phyloP scores from a whole-genome alignment of 352 stramenopile genomes.

The Globisporangium acanthophoron region DNA sequence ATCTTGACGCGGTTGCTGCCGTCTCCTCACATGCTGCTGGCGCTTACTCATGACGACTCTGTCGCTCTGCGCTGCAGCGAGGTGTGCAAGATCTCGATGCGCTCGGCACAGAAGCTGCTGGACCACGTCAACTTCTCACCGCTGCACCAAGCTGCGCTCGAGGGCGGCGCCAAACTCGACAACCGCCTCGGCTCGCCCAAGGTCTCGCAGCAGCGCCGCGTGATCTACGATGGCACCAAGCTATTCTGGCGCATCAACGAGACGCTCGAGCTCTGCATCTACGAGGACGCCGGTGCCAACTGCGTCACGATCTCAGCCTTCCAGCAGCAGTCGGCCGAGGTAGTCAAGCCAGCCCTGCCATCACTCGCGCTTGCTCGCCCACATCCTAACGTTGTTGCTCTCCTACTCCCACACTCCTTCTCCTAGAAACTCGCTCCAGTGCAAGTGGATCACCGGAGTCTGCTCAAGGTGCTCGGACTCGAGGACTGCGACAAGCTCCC shows the following conservation, averaged over 20 bases:
- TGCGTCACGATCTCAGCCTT: constrained; percentile 64
- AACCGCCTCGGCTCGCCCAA: constrained; percentile 11
- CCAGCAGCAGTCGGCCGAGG: constrained; percentile 35
- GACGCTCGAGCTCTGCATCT: constrained; percentile 81
- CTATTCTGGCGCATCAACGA: constrained; percentile 87
- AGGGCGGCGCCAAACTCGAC: constrained; percentile 22
- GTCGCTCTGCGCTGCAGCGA: constrained; percentile 34
- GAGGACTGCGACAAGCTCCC: constrained; percentile 18
- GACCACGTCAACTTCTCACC: constrained; percentile 87
- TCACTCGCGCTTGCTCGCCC: not conserved
- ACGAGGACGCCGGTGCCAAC: constrained; percentile 66
- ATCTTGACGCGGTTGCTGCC: not conserved
- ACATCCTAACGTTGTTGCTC: not conserved
- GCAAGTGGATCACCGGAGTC: constrained; percentile 47
- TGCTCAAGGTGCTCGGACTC: constrained; percentile 36
- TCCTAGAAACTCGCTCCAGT: constrained; percentile 36
- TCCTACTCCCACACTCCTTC: not conserved
- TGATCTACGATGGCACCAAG: constrained; percentile 83
- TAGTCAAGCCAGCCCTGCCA: not conserved
- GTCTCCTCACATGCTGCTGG: not conserved
- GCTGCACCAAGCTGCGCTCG: constrained; percentile 76
- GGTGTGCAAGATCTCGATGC: constrained; percentile 86
- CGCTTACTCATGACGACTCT: constrained; percentile 2
- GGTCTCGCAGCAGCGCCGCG: constrained; percentile 31
- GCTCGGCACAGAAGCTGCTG: constrained; percentile 81